phyloP scores from a whole-genome alignment of 352 stramenopile species.

The Pythium volutum region DNA sequence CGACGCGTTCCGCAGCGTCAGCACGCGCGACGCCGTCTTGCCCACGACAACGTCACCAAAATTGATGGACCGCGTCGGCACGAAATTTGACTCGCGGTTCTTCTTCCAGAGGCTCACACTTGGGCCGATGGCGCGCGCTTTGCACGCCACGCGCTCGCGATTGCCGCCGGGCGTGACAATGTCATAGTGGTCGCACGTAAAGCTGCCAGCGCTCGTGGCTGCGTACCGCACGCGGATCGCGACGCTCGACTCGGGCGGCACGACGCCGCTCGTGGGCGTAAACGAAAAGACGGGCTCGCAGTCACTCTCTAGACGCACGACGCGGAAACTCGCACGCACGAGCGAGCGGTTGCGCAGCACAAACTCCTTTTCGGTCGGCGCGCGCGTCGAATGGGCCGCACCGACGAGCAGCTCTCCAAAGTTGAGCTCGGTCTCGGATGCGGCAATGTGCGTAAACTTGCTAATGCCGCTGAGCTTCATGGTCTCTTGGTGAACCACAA shows the following conservation, averaged over 20 bases:
- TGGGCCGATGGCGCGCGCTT: constrained; percentile 58
- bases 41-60: constrained; percentile 87
- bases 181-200: constrained; percentile 90
- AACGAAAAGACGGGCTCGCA: constrained; percentile 86
- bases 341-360: constrained; percentile 89
- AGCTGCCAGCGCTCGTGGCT: constrained; percentile 79
- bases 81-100: constrained; percentile 67
- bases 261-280: constrained; percentile 55
- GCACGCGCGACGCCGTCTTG: constrained; percentile 49
- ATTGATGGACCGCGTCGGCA: constrained; percentile 77
- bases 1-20: constrained; percentile 85
- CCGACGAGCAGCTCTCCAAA: constrained; percentile 85
- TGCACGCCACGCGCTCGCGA: constrained; percentile 68
- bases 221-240: constrained; percentile 77
- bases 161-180: constrained; percentile 89
- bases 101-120: constrained; percentile 81
- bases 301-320: constrained; percentile 78
- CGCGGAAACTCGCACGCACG: constrained; percentile 80
- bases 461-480: constrained; percentile 89
- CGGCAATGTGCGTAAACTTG: constrained; percentile 88
- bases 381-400: constrained; percentile 34
- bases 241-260: constrained; percentile 69
- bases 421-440: constrained; percentile 74
- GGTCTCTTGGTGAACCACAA: constrained; percentile 3
- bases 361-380: constrained; percentile 75